A percentile compares a stretch with the other conserved stretches of the same genome.
These are phyloP conservation scores for Stephanodiscus triporus DNA, from an alignment of 108 stramenopile species.

Conservation along the genomic window DNA sequence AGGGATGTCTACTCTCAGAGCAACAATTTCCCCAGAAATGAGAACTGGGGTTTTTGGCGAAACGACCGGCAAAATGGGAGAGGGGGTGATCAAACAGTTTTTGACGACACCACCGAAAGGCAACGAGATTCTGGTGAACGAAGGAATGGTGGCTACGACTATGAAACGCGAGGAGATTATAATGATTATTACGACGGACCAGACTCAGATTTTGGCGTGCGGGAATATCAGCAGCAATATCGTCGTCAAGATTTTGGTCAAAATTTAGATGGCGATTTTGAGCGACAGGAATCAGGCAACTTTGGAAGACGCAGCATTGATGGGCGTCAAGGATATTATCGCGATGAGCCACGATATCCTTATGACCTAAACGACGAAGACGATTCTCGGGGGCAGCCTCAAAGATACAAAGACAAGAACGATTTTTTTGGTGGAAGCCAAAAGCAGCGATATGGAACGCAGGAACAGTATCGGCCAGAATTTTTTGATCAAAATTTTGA, in stretches of 20 bases:
- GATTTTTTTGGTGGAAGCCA: background rate
- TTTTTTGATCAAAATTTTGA: background rate
- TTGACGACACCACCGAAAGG: background rate
- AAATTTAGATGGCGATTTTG: background rate
- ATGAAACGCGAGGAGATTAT: background rate
- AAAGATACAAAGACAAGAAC: background rate
- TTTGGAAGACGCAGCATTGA: background rate
- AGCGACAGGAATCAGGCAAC: background rate
- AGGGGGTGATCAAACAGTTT: background rate
- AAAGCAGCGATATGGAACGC: background rate
- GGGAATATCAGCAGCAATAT: conserved; percentile 6
- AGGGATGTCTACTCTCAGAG: background rate
- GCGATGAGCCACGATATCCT: background rate
- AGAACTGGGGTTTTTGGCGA: background rate
- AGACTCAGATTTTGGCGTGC: background rate
- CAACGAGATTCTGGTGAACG: background rate
- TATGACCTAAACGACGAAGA: background rate
- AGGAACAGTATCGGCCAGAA: background rate
- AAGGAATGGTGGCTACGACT: background rate
- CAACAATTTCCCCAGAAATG: background rate
- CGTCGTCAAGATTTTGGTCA: background rate
- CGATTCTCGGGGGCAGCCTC: background rate
- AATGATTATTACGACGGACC: background rate
- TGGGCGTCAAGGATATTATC: background rate
- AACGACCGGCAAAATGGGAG: background rate